These are phyloP conservation scores for Capsicum chinense DNA, from an alignment of 257 asterid genomes.

Conservation along the genomic window DNA sequence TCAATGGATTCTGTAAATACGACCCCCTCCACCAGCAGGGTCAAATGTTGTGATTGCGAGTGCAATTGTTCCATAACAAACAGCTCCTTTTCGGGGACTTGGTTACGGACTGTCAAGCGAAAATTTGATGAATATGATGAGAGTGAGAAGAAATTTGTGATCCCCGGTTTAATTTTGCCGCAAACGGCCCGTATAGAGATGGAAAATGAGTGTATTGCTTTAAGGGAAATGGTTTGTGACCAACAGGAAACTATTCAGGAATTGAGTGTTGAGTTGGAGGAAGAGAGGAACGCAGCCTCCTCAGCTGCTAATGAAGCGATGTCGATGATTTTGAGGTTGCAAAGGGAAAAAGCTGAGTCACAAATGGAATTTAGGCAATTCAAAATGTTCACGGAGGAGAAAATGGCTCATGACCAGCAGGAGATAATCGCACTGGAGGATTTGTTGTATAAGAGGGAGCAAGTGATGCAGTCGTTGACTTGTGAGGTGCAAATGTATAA, in stretches of 20 bases:
- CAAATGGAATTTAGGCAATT: slow-evolving; percentile 95
- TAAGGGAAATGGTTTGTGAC: slow-evolving; percentile 75
- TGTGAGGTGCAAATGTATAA: slow-evolving; percentile 79
- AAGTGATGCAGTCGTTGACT: slow-evolving; percentile 69
- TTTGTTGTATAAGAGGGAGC: slow-evolving; percentile 86
- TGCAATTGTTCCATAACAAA: slow-evolving; percentile 60
- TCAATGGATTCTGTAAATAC: slow-evolving; percentile 64
- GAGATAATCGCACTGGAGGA: slow-evolving; percentile 77
- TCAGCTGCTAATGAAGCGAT: slow-evolving; percentile 97
- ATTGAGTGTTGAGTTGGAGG: slow-evolving; percentile 79
- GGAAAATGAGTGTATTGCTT: slow-evolving; percentile 75
- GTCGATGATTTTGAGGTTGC: slow-evolving; percentile 96
- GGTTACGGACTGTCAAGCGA: slow-evolving; percentile 72
- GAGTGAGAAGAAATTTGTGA: slow-evolving; percentile 38
- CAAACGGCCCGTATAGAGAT: slow-evolving; percentile 75
- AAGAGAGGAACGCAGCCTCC: slow-evolving; percentile 91
- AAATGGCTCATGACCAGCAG: slow-evolving; percentile 88
- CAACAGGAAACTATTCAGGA: slow-evolving; percentile 80
- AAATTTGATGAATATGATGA: slow-evolving; percentile 64
- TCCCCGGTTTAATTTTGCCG: slow-evolving; percentile 55
- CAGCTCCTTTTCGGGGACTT: slow-evolving; percentile 55
- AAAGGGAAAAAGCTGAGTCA: slow-evolving; percentile 87
- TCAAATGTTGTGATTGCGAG: slow-evolving; percentile 77
- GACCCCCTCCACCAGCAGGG: slow-evolving; percentile 44
- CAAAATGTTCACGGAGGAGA: slow-evolving; percentile 87